These are phyloP conservation scores for Quercus phellos DNA, from an alignment of 331 rosid species.

Conservation along the genomic window DNA sequence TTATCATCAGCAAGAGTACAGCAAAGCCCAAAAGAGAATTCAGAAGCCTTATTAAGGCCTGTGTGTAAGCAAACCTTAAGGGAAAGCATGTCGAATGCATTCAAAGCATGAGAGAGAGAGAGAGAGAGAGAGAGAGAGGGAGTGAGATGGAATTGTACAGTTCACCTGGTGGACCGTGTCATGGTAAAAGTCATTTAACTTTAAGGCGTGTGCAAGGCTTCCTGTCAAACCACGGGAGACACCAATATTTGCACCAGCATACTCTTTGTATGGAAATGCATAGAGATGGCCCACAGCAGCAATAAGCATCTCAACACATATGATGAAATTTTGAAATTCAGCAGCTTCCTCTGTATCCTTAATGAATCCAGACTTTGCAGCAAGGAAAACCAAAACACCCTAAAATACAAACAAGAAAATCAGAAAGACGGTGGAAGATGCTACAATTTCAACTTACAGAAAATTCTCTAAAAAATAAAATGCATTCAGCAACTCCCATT, in stretches of 20 bases:
- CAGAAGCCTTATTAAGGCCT: background rate
- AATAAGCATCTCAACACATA: slow-evolving; percentile 94
- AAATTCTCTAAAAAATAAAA: background rate
- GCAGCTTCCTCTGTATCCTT: slow-evolving; percentile 90
- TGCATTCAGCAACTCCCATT: slow-evolving; percentile 1
- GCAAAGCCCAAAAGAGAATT: slow-evolving; percentile 7
- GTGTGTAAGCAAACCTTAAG: background rate
- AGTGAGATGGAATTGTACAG: slow-evolving; percentile 3
- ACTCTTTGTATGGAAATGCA: slow-evolving; percentile 99
- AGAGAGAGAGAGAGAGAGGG: no score
- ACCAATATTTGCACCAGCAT: slow-evolving; percentile 96
- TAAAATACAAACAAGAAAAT: slow-evolving; percentile 33
- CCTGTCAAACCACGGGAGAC: slow-evolving; percentile 66
- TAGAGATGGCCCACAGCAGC: slow-evolving; percentile 95
- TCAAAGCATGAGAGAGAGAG: background rate
- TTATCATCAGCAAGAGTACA: slow-evolving; percentile 14
- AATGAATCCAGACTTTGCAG: slow-evolving; percentile 81
- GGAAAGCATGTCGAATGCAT: background rate
- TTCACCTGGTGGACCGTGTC: slow-evolving; percentile 98
- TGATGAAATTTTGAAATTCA: slow-evolving; percentile 74
- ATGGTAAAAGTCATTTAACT: slow-evolving; percentile 88
- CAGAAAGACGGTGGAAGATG: slow-evolving; percentile 5
- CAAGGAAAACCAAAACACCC: slow-evolving; percentile 97
- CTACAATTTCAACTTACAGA: background rate
- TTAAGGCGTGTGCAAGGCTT: slow-evolving; percentile 88